phyloP scores from a whole-genome alignment of 2,329 filamentous ascomycete genomes.

The Lachnellula willkommii region DNA sequence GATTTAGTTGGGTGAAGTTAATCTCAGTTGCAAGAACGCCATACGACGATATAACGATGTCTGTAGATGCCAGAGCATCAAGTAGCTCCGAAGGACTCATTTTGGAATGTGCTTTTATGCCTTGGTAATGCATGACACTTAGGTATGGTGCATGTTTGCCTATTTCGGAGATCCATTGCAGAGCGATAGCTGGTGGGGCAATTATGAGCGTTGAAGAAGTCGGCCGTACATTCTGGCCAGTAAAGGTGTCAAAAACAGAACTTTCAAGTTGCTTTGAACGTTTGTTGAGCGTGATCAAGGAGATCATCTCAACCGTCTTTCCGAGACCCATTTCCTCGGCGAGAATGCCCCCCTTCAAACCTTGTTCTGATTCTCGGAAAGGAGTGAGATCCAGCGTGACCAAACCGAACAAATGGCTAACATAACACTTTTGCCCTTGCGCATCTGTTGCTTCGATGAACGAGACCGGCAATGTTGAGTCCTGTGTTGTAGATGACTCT shows the following conservation, averaged over 20 bases:
- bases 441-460: constrained; percentile 43
- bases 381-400: constrained; percentile 45
- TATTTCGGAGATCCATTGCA: constrained; percentile 60
- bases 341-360: constrained; percentile 45
- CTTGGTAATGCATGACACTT: constrained; percentile 52
- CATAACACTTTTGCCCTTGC: constrained; percentile 43
- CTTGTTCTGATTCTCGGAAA: constrained; percentile 40
- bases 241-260: constrained; percentile 35
- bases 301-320: constrained; percentile 72
- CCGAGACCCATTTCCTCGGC: constrained; percentile 81
- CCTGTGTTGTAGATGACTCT: neutral
- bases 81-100: constrained; percentile 34
- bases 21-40: constrained; percentile 73
- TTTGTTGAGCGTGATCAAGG: constrained; percentile 61
- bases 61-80: constrained; percentile 43
- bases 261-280: constrained; percentile 28
- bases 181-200: constrained; percentile 49
- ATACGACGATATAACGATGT: constrained; percentile 62
- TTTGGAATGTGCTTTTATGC: constrained; percentile 34
- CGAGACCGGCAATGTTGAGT: constrained; percentile 30
- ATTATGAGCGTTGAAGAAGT: constrained; percentile 58
- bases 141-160: constrained; percentile 52
- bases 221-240: constrained; percentile 39
- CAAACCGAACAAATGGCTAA: constrained; percentile 60
- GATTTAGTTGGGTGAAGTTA: constrained; percentile 66